Evolutionary conservation across 257 asterid genomes (phyloP).

Genomic region (Verbena officinalis): DNA sequence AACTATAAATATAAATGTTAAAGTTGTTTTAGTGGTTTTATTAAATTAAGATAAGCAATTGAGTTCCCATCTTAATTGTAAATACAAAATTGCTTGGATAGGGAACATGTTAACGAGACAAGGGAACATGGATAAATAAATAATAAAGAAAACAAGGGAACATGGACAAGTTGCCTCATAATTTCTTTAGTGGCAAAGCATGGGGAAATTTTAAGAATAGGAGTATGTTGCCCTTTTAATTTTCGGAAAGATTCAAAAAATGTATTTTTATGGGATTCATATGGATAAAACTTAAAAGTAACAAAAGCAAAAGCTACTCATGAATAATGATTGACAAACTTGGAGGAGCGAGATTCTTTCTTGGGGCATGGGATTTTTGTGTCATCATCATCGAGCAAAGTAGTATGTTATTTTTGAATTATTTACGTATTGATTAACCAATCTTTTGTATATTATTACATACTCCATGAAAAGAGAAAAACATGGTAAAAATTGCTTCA

Average conservation of each 20-base stretch:
- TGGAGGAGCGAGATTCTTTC: constrained; percentile 1
- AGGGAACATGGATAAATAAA: too few species aligned
- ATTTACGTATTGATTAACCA: background rate
- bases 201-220: background rate
- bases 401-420: background rate
- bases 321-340: constrained; percentile 3
- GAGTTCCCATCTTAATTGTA: too few species aligned
- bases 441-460: background rate
- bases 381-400: background rate
- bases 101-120: too few species aligned
- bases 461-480: background rate
- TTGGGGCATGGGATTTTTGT: background rate
- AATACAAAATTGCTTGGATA: too few species aligned
- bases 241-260: background rate
- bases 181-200: background rate
- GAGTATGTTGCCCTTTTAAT: background rate
- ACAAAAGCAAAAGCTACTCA: background rate
- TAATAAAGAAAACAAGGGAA: background rate
- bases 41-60: too few species aligned
- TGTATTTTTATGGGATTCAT: background rate
- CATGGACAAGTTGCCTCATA: background rate
- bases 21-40: too few species aligned
- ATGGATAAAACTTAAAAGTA: constrained; percentile 6
- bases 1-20: too few species aligned
- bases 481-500: too few species aligned